Percentiles rank a stretch among this genome's conserved stretches.
Evolutionary conservation across 495 filamentous ascomycete species (phyloP).

Genomic region (Talaromyces nanjingensis): DNA sequence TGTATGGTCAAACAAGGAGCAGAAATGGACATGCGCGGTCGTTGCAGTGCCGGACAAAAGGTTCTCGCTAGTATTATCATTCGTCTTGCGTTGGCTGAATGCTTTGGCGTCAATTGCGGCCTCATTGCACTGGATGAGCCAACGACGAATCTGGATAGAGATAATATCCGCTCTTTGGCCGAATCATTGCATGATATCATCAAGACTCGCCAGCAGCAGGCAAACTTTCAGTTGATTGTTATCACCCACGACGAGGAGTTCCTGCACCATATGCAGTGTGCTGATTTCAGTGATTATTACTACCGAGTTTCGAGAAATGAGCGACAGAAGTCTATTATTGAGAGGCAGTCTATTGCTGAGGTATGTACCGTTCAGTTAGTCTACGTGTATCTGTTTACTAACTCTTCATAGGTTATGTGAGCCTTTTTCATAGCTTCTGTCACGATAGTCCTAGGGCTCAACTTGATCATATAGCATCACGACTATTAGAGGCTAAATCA

Average conservation of each 20-base stretch:
- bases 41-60: slow-evolving; percentile 93
- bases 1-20: slow-evolving; percentile 96
- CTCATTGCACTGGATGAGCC: slow-evolving; percentile 97
- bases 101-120: slow-evolving; percentile 93
- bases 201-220: slow-evolving; percentile 69
- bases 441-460: neutral
- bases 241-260: slow-evolving; percentile 99
- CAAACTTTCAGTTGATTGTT: slow-evolving; percentile 95
- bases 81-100: slow-evolving; percentile 90
- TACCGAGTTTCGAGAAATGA: slow-evolving; percentile 78
- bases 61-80: slow-evolving; percentile 98
- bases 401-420: slow-evolving; percentile 2
- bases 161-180: slow-evolving; percentile 88
- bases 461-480: neutral
- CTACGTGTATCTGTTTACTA: neutral
- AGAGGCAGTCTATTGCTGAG: slow-evolving; percentile 59
- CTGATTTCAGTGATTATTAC: slow-evolving; percentile 90
- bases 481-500: neutral
- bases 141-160: slow-evolving; percentile 91
- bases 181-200: slow-evolving; percentile 84
- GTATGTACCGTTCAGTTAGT: slow-evolving; percentile 19
- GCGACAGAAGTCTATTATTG: slow-evolving; percentile 80
- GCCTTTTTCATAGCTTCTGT: neutral
- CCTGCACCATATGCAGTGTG: slow-evolving; percentile 82
- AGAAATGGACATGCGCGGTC: slow-evolving; percentile 99